phyloP scores from a whole-genome alignment of 805 yeast species.

The Cyberlindnera maclurae region DNA sequence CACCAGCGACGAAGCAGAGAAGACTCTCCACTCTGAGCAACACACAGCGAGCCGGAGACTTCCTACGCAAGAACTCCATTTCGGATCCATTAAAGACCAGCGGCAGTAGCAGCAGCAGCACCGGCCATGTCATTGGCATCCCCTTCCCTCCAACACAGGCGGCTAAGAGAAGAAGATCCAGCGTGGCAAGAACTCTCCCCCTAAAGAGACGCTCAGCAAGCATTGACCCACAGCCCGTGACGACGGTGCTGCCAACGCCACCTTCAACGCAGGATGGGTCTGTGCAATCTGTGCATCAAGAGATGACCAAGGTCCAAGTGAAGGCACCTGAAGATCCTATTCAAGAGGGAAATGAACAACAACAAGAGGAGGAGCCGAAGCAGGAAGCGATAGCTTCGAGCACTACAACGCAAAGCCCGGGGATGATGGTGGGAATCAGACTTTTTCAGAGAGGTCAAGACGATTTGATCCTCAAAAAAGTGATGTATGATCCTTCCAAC shows the following conservation, averaged over 20 bases:
- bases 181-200: not conserved
- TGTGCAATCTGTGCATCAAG: not conserved
- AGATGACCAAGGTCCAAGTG: conserved; percentile 3
- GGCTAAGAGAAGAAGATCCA: conserved; percentile 8
- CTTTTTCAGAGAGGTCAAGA: conserved; percentile 6
- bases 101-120: no score
- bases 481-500: conserved; percentile 4
- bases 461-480: conserved; percentile 3
- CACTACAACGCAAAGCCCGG: not conserved
- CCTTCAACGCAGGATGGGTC: conserved; percentile 9
- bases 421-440: conserved; percentile 5
- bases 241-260: conserved; percentile 7
- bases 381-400: not conserved
- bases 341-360: conserved; percentile 5
- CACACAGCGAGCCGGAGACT: conserved; percentile 25
- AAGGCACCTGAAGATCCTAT: conserved; percentile 7
- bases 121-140: conserved; percentile 26
- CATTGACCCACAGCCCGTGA: not conserved
- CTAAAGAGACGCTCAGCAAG: conserved; percentile 7
- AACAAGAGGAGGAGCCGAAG: not conserved
- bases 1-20: conserved; percentile 25
- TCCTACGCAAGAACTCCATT: conserved; percentile 24
- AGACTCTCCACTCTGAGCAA: conserved; percentile 33
- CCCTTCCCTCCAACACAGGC: conserved; percentile 6
- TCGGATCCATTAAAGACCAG: conserved; percentile 5